Base-by-base conservation (phyloP, 768 basidiomycete species). In the Cubamyces lactineus region DNA sequence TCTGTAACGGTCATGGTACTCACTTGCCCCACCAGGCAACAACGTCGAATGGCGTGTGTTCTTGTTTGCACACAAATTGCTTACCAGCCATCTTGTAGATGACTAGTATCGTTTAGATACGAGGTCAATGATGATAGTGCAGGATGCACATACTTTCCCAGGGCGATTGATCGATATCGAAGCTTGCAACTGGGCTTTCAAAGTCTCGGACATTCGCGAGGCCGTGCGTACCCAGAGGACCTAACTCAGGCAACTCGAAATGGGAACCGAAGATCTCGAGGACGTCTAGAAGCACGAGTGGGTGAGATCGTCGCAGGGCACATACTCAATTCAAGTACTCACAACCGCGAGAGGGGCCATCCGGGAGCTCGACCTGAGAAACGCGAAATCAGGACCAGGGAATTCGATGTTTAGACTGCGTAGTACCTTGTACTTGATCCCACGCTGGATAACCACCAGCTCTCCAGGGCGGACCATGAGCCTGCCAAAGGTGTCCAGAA, bases 1-100 rank as follows among this genome's bases (percentile, higher is more conserved):
- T 23, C 40, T 26, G 26, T 30, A 7, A 13, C 21, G 17, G 15
- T 39, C 9, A 24, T 45, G n/a, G 11, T 2, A 74, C 83, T 53
- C 70, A 86, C 85, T 85, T 87, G 72, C 86, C 86, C 52, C 84
- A 82, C 86, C 86, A 88, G 1, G 86, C 86, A 26, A 88, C 87
- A 42, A 88, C 86, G 68, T 89, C 87, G 71, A 88, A 89, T 0
- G 87, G 87, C 1, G 87, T 86, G 71, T 87, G 84, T 46, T 84
- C 80, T 63, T 88, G 85, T 42, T 75, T 72, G 65, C 84, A 85
- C 23, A 73, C 70, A 68, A 83, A 83, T 11, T 85, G 70, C 70
- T 83, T 75, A 16, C 86, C 85, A 55, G 79, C 76, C 28, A 88
- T 78, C 73, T 84, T 86, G 61, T 54, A 47, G 6, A 57, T 8